A percentile compares a stretch with the other conserved stretches of the same genome.
Conservation (phyloP, 2,329 filamentous ascomycete species). For the Talaromyces albobiverticillius region DNA sequence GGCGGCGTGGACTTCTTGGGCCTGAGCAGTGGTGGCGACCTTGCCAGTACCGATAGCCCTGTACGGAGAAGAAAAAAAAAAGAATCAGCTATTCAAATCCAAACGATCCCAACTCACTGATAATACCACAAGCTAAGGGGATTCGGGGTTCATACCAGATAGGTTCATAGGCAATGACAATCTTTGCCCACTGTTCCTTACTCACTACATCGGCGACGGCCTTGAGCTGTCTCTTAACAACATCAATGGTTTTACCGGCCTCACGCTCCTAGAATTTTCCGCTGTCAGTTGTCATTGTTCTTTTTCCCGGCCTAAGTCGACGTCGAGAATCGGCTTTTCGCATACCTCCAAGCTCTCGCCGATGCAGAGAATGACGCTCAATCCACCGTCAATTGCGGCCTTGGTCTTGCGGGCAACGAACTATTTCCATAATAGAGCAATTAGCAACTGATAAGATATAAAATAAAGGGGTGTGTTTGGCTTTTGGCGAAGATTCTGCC, state of each 20-base stretch:
- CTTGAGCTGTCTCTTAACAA: constrained; percentile 71
- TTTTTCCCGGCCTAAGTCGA: not conserved
- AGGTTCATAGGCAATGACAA: constrained; percentile 97
- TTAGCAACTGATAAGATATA: constrained; percentile 2
- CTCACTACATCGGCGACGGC: constrained; percentile 67
- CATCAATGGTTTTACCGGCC: constrained; percentile 74
- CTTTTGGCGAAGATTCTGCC: too few relatives aligned
- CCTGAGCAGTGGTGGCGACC: constrained; percentile 83
- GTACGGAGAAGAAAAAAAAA: constrained; percentile 3
- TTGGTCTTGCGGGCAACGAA: constrained; percentile 93
- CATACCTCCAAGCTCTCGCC: constrained; percentile 80
- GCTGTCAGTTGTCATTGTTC: not conserved
- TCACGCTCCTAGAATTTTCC: constrained; percentile 65
- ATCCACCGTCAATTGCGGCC: constrained; percentile 78
- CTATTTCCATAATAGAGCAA: constrained; percentile 23
- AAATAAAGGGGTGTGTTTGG: too few relatives aligned
- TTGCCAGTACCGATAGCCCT: constrained; percentile 84
- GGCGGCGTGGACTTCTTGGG: constrained; percentile 88
- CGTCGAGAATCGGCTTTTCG: constrained; percentile 9
- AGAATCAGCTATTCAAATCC: not conserved
- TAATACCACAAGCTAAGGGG: too few relatives aligned
- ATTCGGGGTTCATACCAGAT: too few relatives aligned
- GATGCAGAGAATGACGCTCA: constrained; percentile 94
- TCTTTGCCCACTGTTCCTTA: constrained; percentile 83
- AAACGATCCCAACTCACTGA: too few relatives aligned